These are phyloP conservation scores for Mayamaea pseudoterrestris DNA, from an alignment of 108 stramenopile species.

Conservation along the genomic window DNA sequence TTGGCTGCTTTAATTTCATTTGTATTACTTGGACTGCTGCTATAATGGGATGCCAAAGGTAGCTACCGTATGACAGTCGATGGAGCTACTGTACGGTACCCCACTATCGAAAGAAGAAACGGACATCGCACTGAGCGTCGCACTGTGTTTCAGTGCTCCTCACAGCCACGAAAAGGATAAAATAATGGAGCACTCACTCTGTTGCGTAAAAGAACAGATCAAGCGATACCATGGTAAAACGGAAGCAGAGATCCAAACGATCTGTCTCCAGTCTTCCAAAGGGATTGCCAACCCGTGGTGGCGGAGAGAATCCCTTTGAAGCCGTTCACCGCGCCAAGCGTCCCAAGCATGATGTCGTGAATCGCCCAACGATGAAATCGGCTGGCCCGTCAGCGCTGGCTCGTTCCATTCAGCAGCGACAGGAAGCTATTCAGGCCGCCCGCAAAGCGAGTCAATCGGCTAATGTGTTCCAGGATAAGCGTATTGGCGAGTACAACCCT, in stretches of 20 bases:
- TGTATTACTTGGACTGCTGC: no score
- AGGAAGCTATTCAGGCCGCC: constrained; percentile 14
- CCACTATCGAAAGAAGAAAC: no score
- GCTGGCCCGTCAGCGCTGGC: constrained; percentile 4
- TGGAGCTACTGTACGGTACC: no score
- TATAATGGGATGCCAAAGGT: no score
- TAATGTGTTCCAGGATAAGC: constrained; percentile 63
- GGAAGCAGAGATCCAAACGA: constrained; percentile 52
- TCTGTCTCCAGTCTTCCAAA: constrained; percentile 50
- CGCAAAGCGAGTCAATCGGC: constrained; percentile 34
- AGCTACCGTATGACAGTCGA: no score
- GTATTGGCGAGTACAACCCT: constrained; percentile 58
- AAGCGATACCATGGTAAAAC: constrained; percentile 54
- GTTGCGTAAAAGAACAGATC: no score
- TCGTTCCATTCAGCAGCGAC: constrained; percentile 25
- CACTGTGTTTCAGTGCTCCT: no score
- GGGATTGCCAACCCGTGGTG: constrained; percentile 38
- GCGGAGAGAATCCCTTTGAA: constrained; percentile 64
- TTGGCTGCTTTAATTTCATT: no score
- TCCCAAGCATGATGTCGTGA: constrained; percentile 63
- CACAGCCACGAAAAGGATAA: no score
- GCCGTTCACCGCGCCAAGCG: constrained; percentile 31
- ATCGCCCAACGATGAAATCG: constrained; percentile 27
- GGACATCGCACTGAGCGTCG: no score
- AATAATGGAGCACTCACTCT: no score